These are phyloP conservation scores for Cymbopogon citratus DNA, from an alignment of 176 grass and related monocot species.

Conservation along the genomic window DNA sequence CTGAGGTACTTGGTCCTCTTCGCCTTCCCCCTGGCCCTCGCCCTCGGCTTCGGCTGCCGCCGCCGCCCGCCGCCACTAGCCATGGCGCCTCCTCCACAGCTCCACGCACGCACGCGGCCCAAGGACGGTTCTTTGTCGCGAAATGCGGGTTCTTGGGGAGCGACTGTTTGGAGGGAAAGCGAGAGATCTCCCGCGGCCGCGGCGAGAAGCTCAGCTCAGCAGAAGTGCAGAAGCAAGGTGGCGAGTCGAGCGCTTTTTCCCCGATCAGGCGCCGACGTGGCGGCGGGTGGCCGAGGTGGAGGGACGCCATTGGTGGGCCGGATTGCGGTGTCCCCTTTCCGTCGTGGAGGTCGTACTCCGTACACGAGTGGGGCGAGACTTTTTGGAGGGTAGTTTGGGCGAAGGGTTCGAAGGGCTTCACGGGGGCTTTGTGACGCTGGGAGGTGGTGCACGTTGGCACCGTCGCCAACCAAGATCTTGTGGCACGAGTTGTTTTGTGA, in stretches of 20 bases:
- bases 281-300: neutral
- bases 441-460: conserved; percentile 12
- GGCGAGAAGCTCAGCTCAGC: neutral
- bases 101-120: neutral
- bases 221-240: neutral
- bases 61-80: conserved; percentile 19
- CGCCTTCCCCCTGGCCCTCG: conserved; percentile 19
- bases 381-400: neutral
- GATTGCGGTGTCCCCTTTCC: conserved; percentile 46
- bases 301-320: neutral
- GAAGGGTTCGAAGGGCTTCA: conserved; percentile 26
- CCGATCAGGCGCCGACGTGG: conserved; percentile 31
- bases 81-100: neutral
- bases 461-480: neutral
- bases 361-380: neutral
- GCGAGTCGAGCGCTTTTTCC: conserved; percentile 24
- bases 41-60: neutral
- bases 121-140: neutral
- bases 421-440: conserved; percentile 40
- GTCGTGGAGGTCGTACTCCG: no score
- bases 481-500: neutral
- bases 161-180: conserved; percentile 37
- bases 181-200: conserved; percentile 12
- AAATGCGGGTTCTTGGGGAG: neutral
- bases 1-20: conserved; percentile 79